phyloP scores from a whole-genome alignment of 768 basidiomycete genomes.

The Scleroderma citrinum region DNA sequence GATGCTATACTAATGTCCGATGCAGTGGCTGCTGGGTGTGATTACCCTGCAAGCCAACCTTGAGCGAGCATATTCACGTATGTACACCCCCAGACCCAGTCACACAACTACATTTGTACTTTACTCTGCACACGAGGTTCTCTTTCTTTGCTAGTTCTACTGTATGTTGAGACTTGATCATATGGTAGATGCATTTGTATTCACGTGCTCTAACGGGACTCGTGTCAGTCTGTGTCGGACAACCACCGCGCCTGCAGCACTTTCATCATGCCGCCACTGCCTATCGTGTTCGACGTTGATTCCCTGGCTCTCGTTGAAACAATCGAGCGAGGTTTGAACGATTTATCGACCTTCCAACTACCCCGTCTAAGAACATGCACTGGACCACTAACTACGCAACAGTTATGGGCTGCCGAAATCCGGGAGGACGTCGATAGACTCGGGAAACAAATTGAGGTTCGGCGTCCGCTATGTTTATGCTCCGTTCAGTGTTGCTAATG shows the following conservation, averaged over 20 bases:
- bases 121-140: too few relatives aligned
- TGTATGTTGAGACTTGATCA: too few relatives aligned
- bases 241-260: neutral
- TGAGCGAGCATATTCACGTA: neutral
- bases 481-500: neutral
- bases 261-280: slow-evolving; percentile 56
- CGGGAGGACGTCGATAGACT: slow-evolving; percentile 68
- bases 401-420: slow-evolving; percentile 67
- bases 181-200: too few relatives aligned
- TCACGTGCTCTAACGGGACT: too few relatives aligned
- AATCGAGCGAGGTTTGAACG: slow-evolving; percentile 50
- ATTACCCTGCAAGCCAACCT: neutral
- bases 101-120: too few relatives aligned
- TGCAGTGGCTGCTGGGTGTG: slow-evolving; percentile 17
- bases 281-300: slow-evolving; percentile 47
- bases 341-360: slow-evolving; percentile 66
- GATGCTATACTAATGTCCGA: slow-evolving; percentile 19
- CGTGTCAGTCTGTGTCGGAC: too few relatives aligned
- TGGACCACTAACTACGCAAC: slow-evolving; percentile 66
- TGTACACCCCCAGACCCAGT: too few relatives aligned
- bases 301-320: slow-evolving; percentile 44
- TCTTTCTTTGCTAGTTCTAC: too few relatives aligned
- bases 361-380: slow-evolving; percentile 64
- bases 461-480: slow-evolving; percentile 29
- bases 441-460: slow-evolving; percentile 56